phyloP scores from a whole-genome alignment of 2,329 filamentous ascomycete species.

The Nothophoma quercina region DNA sequence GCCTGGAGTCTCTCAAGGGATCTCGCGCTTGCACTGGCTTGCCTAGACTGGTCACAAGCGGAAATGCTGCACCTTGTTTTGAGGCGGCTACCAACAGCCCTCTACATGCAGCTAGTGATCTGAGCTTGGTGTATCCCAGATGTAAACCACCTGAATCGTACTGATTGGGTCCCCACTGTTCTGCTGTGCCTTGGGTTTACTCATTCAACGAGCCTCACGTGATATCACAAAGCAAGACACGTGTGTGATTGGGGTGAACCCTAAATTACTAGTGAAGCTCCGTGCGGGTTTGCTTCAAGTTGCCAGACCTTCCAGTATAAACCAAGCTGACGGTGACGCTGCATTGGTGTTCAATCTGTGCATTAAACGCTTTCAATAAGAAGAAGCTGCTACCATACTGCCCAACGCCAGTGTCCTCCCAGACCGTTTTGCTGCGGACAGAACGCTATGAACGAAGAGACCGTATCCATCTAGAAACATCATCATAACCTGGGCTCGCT shows the following conservation, averaged over 20 bases:
- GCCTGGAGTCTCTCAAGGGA: constrained; percentile 21
- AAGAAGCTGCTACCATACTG: constrained; percentile 26
- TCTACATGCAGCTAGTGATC: constrained; percentile 5
- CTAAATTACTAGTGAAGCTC: too few species aligned
- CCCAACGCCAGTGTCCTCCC: constrained; percentile 36
- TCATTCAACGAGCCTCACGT: neutral
- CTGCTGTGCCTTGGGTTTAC: neutral
- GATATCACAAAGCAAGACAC: constrained; percentile 1
- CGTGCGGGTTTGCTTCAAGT: neutral
- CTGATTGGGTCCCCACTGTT: constrained; percentile 6
- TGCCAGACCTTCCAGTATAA: neutral
- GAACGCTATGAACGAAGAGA: constrained; percentile 37
- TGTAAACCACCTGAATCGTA: constrained; percentile 3
- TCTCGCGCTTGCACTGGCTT: constrained; percentile 27
- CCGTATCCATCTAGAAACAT: constrained; percentile 11
- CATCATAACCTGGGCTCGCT: constrained; percentile 4
- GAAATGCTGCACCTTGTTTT: neutral
- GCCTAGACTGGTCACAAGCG: constrained; percentile 26
- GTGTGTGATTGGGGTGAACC: neutral
- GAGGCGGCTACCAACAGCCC: constrained; percentile 8
- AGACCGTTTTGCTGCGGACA: constrained; percentile 36
- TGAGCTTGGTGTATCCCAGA: neutral
- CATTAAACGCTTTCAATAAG: constrained; percentile 28
- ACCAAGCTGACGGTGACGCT: neutral
- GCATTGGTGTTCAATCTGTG: constrained; percentile 10